Evolutionary conservation across 2,329 filamentous ascomycete species (phyloP), one percentile per base, ranked within the genome.

Genomic region (Hypomyces rosellus): DNA sequence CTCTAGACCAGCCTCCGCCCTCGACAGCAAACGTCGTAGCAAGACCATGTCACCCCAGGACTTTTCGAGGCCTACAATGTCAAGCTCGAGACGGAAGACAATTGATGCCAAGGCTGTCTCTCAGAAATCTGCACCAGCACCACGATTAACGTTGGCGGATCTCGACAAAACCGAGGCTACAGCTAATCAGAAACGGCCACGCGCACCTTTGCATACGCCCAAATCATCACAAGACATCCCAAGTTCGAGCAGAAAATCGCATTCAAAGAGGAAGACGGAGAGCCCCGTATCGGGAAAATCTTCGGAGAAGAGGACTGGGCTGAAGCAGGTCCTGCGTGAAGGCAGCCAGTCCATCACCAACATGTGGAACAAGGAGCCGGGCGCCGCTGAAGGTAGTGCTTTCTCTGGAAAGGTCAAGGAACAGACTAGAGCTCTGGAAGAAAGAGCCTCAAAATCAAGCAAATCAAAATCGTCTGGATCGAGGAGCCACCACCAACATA

Each of bases 291-390:
- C 55, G 41, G 34, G 57, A 43, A 55, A 57, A 45, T 3, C 44
- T 44, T 4, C 55, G 48, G 49, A 68, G 52, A 58, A 61, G 53
- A 50, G 58, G 55, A 48, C 51, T 52, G 33, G 61, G 51, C 42
- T 62, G 50, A 74, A 76, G 34, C 73, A 75, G 48, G 78, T 71
- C 3, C 62, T 83, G n/a, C 77, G 69, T 49, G 77, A 75, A 50
- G 69, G 75, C 6, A 68, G 69, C 18, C 70, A 75, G 34, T 69
- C 72, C 1, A 60, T 80, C 6, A 70, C 74, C 0, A 75, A 68
- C 50, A 63, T 81, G 0, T 74, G 76, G 63, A 72, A 67, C 48
- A 80, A 74, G 46, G 76, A 80, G 0, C 56, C 63, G 18, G 48
- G 57, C 2, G 37, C 61, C 41, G 25, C 8, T 11, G 25, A 55